These are phyloP conservation scores for Gorgonomyces haynaldii DNA, from an alignment of 192 early-diverging fungal species.

Conservation along the genomic window DNA sequence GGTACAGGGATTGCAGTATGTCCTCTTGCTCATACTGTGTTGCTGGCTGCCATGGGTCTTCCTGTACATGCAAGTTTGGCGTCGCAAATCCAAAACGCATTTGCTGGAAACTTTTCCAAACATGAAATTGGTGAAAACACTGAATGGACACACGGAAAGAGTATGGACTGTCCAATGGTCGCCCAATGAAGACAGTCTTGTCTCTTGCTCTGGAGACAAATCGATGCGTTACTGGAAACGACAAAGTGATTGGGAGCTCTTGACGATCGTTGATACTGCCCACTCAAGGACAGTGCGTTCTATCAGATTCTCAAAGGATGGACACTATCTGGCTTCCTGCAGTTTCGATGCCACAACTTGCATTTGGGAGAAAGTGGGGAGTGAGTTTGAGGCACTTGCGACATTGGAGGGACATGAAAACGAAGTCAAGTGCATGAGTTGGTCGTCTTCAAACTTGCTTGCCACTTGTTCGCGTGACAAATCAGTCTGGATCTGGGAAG, in stretches of 20 bases:
- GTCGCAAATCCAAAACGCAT: too few species aligned
- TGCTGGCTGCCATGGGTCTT: slow-evolving; percentile 16
- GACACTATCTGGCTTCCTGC: slow-evolving; percentile 65
- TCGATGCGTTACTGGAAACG: slow-evolving; percentile 75
- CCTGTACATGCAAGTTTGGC: slow-evolving; percentile 21
- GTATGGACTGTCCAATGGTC: slow-evolving; percentile 41
- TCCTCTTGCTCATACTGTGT: slow-evolving; percentile 22
- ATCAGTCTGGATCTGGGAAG: slow-evolving; percentile 99
- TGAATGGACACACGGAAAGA: slow-evolving; percentile 10
- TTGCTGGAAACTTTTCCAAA: too few species aligned
- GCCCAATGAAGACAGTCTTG: slow-evolving; percentile 81
- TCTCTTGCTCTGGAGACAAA: slow-evolving; percentile 79
- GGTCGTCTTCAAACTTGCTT: slow-evolving; percentile 66
- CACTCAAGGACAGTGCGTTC: slow-evolving; percentile 91
- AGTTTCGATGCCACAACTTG: slow-evolving; percentile 90
- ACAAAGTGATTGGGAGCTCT: slow-evolving; percentile 60
- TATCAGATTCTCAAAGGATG: slow-evolving; percentile 66
- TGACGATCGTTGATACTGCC: slow-evolving; percentile 63
- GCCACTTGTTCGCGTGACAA: slow-evolving; percentile 95
- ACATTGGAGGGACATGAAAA: slow-evolving; percentile 97
- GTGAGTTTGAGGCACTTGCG: slow-evolving; percentile 76
- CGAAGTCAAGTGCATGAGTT: slow-evolving; percentile 88
- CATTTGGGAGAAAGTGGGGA: slow-evolving; percentile 74
- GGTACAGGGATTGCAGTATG: slow-evolving; percentile 13
- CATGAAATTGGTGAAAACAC: too few species aligned